Base-by-base conservation (phyloP, 768 basidiomycete species). In the Pleurotus eryngii region DNA sequence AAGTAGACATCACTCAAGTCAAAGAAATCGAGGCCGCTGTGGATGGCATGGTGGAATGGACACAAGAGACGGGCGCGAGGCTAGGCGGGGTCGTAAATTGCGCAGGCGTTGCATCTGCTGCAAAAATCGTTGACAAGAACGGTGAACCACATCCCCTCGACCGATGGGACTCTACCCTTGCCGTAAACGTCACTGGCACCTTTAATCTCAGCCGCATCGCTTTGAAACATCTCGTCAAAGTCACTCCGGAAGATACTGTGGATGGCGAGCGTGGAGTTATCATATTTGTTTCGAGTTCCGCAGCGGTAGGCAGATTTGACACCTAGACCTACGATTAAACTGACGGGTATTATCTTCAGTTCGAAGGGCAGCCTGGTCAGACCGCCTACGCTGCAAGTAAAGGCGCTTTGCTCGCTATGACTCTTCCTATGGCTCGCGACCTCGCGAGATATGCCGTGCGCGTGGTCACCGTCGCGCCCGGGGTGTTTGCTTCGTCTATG, bases 61-160 rank as follows among this genome's bases (percentile, higher is more conserved):
- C 73, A 1, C 60, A 68, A 22, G 68, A 70, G 46, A 79, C 78
- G 0, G 70, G 71, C 4, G 76, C 78, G 5, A 65, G 69, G 24
- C 68, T 85, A n/a, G 84, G 83, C 5, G 84, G 85, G 7, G 79
- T 85, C 3, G 75, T 86, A 7, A 82, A 83, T 63, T 79, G 79
- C 59, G 84, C 83, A 3, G 85, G 84, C 3, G 75, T 83, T 0
- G 84, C 76, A 15, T 67, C 59, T 14, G 69, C 68, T 30, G 60
- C 51, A n/a, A 73, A 71, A 64, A 77, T 82, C 7, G 77, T 85
- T 38, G 75, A 79, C 48, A 66, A 74, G 3, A 64, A 76, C 17
- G 74, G 76, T 14, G 68, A 77, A 50, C 75, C 81, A 0, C 82
- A 83, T 63, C 70, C 74, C 4, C 67, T 80, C 26, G 79, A 80